Conservation (phyloP, 2,329 filamentous ascomycete species). For the Alternaria rosae region DNA sequence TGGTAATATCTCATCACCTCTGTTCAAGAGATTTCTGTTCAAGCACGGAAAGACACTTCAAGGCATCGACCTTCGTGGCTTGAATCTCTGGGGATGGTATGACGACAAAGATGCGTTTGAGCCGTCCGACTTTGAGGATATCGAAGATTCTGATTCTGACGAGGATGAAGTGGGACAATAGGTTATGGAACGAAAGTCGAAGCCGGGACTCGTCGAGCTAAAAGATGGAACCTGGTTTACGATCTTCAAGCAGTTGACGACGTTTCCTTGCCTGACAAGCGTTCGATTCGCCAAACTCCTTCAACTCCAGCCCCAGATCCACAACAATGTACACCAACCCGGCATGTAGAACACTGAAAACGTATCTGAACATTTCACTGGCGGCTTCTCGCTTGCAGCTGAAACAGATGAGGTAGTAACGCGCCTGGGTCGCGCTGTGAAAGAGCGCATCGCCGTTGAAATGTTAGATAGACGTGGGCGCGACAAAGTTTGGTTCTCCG, state of each 20-base stretch:
- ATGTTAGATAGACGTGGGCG: neutral
- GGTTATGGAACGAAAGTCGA: neutral
- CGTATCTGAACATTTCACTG: neutral
- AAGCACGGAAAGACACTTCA: neutral
- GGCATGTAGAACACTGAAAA: neutral
- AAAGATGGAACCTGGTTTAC: neutral
- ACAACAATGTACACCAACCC: neutral
- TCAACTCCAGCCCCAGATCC: neutral
- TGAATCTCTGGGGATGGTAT: neutral
- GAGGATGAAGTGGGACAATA: neutral
- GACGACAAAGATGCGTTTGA: neutral
- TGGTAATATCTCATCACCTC: neutral
- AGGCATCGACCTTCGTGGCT: neutral
- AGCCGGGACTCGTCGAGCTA: neutral
- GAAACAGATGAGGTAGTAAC: neutral
- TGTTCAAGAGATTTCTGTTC: neutral
- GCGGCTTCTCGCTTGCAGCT: neutral
- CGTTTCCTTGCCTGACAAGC: neutral
- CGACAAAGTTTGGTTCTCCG: neutral
- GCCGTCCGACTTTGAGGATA: neutral
- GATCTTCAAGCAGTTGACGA: neutral
- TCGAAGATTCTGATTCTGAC: neutral
- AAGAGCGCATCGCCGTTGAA: neutral
- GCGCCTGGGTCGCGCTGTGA: neutral
- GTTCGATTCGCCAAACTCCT: neutral